Evolutionary conservation across 495 filamentous ascomycete genomes (phyloP).

Genomic region (Aspergillus hancockii): DNA sequence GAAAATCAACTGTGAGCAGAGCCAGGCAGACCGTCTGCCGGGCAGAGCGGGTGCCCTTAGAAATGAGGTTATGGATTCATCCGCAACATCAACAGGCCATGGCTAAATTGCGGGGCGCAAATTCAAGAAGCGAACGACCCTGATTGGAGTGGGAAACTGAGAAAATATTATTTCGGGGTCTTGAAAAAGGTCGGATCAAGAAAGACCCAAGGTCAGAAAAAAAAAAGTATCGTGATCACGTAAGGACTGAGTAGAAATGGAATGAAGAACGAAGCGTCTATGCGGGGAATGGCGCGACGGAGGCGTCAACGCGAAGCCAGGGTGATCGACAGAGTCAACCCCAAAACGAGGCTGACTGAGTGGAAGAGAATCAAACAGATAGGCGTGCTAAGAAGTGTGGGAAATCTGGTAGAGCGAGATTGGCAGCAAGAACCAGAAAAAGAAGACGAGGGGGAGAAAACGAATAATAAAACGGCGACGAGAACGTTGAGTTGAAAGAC

Average conservation of each 20-base stretch:
- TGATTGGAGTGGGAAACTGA: conserved; percentile 5
- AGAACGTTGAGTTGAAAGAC: conserved; percentile 4
- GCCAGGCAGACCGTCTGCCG: conserved; percentile 49
- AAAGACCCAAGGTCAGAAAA: background rate
- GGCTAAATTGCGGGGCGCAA: conserved; percentile 25
- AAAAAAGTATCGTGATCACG: conserved; percentile 20
- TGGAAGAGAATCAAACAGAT: conserved; percentile 6
- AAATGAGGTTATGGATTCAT: conserved; percentile 46
- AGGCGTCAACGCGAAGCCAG: conserved; percentile 38
- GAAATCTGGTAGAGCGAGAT: background rate
- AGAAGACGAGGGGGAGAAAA: conserved; percentile 14
- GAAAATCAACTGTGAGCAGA: conserved; percentile 19
- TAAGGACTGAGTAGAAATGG: conserved; percentile 17
- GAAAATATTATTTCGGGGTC: background rate
- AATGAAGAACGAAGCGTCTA: conserved; percentile 29
- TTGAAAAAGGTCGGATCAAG: background rate
- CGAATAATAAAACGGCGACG: conserved; percentile 2
- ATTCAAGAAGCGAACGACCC: conserved; percentile 14
- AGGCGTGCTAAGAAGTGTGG: background rate
- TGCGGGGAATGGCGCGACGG: conserved; percentile 44
- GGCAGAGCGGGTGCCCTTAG: conserved; percentile 51
- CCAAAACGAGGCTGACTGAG: conserved; percentile 29
- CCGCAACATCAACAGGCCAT: conserved; percentile 49
- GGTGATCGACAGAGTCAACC: conserved; percentile 37
- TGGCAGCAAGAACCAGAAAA: conserved; percentile 1